These are phyloP conservation scores for Huntiella savannae DNA, from an alignment of 2,329 filamentous ascomycete species.

Conservation along the genomic window DNA sequence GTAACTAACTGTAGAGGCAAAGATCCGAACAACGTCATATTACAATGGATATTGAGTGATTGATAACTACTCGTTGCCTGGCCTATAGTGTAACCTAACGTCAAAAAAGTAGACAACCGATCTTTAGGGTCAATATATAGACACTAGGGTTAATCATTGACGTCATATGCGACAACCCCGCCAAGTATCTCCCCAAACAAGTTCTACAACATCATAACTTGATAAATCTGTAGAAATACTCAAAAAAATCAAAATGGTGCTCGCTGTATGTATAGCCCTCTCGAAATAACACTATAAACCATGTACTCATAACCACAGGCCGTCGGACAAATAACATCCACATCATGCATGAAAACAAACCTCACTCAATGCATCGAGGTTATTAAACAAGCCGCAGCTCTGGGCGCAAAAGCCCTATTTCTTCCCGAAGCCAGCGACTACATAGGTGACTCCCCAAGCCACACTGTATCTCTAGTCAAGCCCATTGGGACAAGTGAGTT, in stretches of 20 bases:
- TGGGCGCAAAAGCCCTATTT: conserved; percentile 43
- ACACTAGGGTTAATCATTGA: too few relatives aligned
- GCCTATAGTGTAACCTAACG: too few relatives aligned
- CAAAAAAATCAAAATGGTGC: neutral
- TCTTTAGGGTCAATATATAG: too few relatives aligned
- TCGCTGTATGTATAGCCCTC: neutral
- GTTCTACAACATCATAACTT: too few relatives aligned
- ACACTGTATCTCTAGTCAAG: conserved; percentile 52
- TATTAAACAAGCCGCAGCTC: conserved; percentile 3
- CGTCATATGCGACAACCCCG: too few relatives aligned
- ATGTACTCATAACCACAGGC: conserved; percentile 3
- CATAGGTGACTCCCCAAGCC: conserved; percentile 48
- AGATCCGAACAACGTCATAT: too few relatives aligned
- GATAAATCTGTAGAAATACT: neutral
- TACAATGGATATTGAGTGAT: too few relatives aligned
- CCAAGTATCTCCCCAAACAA: too few relatives aligned
- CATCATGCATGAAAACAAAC: conserved; percentile 8
- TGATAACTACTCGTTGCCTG: too few relatives aligned
- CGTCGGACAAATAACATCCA: conserved; percentile 12
- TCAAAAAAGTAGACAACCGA: too few relatives aligned
- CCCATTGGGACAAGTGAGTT: conserved; percentile 50
- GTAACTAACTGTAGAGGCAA: too few relatives aligned
- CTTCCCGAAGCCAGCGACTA: conserved; percentile 87
- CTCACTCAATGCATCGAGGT: conserved; percentile 9
- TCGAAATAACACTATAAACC: neutral